Conservation (phyloP, 148 eudicot genomes). For the Chenopodium album region DNA sequence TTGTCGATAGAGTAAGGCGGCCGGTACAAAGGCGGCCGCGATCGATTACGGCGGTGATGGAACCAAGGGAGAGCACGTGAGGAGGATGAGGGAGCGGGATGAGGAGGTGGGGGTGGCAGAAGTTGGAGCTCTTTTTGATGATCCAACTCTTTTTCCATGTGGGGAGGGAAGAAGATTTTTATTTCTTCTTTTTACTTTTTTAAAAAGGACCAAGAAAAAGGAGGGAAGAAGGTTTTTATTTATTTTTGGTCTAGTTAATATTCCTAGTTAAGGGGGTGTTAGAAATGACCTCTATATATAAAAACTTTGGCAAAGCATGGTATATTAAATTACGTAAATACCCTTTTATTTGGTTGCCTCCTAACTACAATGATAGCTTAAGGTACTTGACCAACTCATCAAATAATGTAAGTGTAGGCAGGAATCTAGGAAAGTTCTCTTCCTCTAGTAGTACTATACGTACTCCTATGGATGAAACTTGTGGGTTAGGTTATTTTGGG, state of each 20-base stretch:
- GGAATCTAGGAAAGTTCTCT: slow-evolving; percentile 1
- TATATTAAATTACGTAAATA: background rate
- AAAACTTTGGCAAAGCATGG: background rate
- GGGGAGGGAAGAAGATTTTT: background rate
- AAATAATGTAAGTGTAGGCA: background rate
- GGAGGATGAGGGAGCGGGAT: slow-evolving; percentile 23
- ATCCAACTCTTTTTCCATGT: slow-evolving; percentile 65
- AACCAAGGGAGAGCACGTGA: slow-evolving; percentile 26
- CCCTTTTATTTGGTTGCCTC: background rate
- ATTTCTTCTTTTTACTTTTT: background rate
- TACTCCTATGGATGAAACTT: background rate
- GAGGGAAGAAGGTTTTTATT: background rate
- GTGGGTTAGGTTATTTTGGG: background rate
- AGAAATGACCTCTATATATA: background rate
- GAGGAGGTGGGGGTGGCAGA: slow-evolving; percentile 55
- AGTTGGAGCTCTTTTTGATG: slow-evolving; percentile 66
- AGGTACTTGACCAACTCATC: slow-evolving; percentile 8
- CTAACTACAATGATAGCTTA: background rate
- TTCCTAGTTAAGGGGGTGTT: slow-evolving; percentile 3
- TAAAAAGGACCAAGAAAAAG: background rate
- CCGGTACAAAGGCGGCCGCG: slow-evolving; percentile 10
- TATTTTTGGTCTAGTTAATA: background rate
- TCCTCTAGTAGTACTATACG: background rate
- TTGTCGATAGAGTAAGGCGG: background rate
- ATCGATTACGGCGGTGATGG: slow-evolving; percentile 16